Evolutionary conservation across 2,329 filamentous ascomycete species (phyloP).

Genomic region (Cytospora piceae): DNA sequence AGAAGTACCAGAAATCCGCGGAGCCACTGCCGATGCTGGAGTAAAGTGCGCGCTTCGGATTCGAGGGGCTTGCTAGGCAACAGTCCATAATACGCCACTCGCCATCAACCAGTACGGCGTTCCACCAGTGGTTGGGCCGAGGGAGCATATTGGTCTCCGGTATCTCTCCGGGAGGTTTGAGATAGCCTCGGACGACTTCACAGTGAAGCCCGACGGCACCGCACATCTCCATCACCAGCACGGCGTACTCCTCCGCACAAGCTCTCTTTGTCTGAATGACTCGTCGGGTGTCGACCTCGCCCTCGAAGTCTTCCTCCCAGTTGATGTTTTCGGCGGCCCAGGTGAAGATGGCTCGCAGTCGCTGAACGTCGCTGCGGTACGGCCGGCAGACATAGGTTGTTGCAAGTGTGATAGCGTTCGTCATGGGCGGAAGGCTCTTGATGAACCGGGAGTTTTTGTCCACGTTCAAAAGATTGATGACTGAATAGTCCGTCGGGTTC

Average conservation of each 20-base stretch:
- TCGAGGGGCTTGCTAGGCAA: slow-evolving; percentile 86
- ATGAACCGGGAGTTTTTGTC: slow-evolving; percentile 96
- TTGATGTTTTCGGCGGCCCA: slow-evolving; percentile 95
- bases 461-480: slow-evolving; percentile 80
- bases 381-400: slow-evolving; percentile 93
- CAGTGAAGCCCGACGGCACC: slow-evolving; percentile 83
- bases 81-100: slow-evolving; percentile 98
- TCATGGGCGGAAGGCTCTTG: slow-evolving; percentile 78
- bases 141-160: slow-evolving; percentile 80
- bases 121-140: slow-evolving; percentile 98
- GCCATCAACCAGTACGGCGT: slow-evolving; percentile 86
- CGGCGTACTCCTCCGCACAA: slow-evolving; percentile 86
- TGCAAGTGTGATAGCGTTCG: slow-evolving; percentile 79
- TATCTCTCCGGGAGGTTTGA: slow-evolving; percentile 86
- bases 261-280: slow-evolving; percentile 84
- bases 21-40: slow-evolving; percentile 70
- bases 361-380: slow-evolving; percentile 91
- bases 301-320: slow-evolving; percentile 93
- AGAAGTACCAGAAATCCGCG: slow-evolving; percentile 91
- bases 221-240: slow-evolving; percentile 92
- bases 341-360: slow-evolving; percentile 91
- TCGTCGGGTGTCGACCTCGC: slow-evolving; percentile 74
- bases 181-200: slow-evolving; percentile 85
- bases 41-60: slow-evolving; percentile 78
- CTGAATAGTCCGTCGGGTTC: slow-evolving; percentile 79